phyloP scores from a whole-genome alignment of 2,329 filamentous ascomycete genomes.

The Alternaria brassicae region DNA sequence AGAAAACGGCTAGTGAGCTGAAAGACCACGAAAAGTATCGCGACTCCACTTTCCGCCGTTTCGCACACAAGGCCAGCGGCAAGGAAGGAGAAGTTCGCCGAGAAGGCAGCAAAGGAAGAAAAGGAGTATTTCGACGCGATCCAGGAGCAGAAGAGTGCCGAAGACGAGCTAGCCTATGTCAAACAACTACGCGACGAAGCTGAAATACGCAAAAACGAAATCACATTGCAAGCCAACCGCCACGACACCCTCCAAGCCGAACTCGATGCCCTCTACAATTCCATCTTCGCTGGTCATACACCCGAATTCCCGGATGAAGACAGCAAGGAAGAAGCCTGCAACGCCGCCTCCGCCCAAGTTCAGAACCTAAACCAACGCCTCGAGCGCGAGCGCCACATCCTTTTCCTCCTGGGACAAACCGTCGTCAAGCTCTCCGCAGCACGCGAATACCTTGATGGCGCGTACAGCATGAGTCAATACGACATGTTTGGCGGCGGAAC shows the following conservation, averaged over 20 bases:
- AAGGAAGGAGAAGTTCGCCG: conserved; percentile 35
- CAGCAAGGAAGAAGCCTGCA: conserved; percentile 32
- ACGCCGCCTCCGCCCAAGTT: conserved; percentile 18
- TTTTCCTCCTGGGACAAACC: conserved; percentile 37
- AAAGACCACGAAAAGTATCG: conserved; percentile 47
- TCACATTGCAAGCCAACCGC: conserved; percentile 23
- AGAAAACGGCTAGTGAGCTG: conserved; percentile 31
- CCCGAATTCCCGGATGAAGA: conserved; percentile 46
- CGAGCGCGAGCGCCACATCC: conserved; percentile 35
- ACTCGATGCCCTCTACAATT: conserved; percentile 41
- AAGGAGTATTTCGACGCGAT: conserved; percentile 47
- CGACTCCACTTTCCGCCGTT: conserved; percentile 40
- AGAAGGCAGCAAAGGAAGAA: conserved; percentile 47
- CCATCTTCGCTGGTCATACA: conserved; percentile 43
- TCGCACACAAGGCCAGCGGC: conserved; percentile 43
- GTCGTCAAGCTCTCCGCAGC: conserved; percentile 31
- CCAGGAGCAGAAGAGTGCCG: conserved; percentile 41
- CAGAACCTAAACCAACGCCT: conserved; percentile 25
- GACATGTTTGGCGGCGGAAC: conserved; percentile 62
- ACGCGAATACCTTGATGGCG: conserved; percentile 28
- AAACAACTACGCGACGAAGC: conserved; percentile 37
- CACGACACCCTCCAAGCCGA: conserved; percentile 34
- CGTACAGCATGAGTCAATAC: conserved; percentile 38
- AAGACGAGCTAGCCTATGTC: conserved; percentile 39
- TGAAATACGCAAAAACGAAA: conserved; percentile 23